Base-by-base conservation (phyloP, 805 yeast species). In the Pichia californica region DNA sequence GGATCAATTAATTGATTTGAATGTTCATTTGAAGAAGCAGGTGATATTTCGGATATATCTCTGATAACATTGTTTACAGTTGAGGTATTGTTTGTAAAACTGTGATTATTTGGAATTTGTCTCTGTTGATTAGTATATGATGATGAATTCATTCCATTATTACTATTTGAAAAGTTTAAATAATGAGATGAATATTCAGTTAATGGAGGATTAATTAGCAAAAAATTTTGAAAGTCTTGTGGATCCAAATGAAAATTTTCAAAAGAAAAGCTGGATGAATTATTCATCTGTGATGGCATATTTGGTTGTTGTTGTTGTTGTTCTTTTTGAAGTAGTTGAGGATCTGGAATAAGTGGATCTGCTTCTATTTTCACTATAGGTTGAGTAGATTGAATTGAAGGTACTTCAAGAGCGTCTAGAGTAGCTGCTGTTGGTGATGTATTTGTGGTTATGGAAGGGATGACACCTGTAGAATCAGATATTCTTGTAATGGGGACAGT, bases 121-220 rank as follows among this genome's bases (percentile, higher is more conserved):
- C 2, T 18, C 15, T 25, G 21, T 16, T 35, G 30, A 19, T 19
- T 2, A 31, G 21, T 35, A 20, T 7, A n/a, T n/a, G n/a, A n/a
- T n/a, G n/a, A n/a, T n/a, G n/a, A n/a, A n/a, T n/a, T n/a, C n/a
- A n/a, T n/a, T n/a, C n/a, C 7, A 11, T 13, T 29, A n/a, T 14
- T 23, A 13, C 25, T 26, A 27, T 38, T 42, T 16, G 47, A 28
- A 10, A 26, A 37, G 39, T 18, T 45, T 38, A 43, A 46, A 29
- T 45, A 50, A 37, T 48, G 46, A n/a, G 49, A 54, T 2, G 58
- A 48, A 38, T 56, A 61, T 38, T 64, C 68, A 20, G 62, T 47
- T 4, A 64, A 38, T 3, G 69, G 69, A 3, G 69, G 69, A 39
- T 64, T 64, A 15, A 64, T 62, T 20, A 62, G 40, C 18, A 63